Evolutionary conservation across 345 rosid genomes (phyloP), one percentile per base, ranked within the genome.

Genomic region (Excoecaria agallocha): DNA sequence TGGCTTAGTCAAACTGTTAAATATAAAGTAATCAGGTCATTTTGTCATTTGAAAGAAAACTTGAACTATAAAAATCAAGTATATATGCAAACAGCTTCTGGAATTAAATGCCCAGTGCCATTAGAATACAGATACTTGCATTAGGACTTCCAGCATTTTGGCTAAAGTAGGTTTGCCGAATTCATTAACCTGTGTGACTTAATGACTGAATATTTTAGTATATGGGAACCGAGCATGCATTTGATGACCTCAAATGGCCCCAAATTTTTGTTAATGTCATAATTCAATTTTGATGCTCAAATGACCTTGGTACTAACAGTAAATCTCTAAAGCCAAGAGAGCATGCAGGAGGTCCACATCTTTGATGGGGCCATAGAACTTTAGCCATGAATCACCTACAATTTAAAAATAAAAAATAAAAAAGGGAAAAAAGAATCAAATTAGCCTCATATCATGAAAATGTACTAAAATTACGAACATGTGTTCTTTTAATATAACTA

Each of bases 361-460:
- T 67, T 22, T 67, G 70, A 67, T 67, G 70, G 69, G 56, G 70
- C 70, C 56, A 48, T 48, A 49, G 49, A 49, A 67, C 56, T 67
- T 67, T 48, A 67, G 70, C 56, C 56, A 67, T 67, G 56, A 67
- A 22, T 46, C 70, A 67, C 70, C 70, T 46, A 67, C 70, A 67
- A 67, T 24, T 48, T 48, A 67, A 39, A 6, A 55, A n/a, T 2
- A 13, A 38, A 16, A 48, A 41, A 6, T 41, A 41, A 25, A 1
- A 41, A n/a, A 67, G 22, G 19, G n/a, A n/a, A 48, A 48, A 22
- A 48, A 13, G 37, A 67, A 46, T 12, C 45, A n/a, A 66, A 66
- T 65, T 65, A 65, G 52, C 70, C 56, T 66, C 56, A 22, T 0
- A 66, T 11, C 39, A 66, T 24, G 35, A 66, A 25, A 22, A 10